Evolutionary conservation across 495 filamentous ascomycete species (phyloP).

Genomic region (Xylaria cubensis): DNA sequence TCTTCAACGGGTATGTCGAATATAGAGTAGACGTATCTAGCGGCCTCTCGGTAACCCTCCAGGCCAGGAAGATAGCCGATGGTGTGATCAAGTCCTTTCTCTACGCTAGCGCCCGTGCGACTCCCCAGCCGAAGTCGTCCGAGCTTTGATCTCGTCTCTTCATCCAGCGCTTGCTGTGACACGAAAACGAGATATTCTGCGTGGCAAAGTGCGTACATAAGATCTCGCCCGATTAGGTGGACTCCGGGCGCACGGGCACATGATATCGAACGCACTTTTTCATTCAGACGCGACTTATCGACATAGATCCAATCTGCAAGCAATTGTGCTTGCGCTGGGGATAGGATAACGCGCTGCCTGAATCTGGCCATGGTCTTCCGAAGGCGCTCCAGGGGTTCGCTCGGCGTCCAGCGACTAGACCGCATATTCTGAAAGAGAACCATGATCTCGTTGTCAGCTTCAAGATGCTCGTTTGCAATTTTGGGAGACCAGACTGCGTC

Average conservation of each 20-base stretch:
- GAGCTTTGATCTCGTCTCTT: not conserved
- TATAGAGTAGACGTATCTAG: not conserved
- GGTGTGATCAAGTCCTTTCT: not conserved
- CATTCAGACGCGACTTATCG: not conserved
- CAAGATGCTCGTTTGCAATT: not conserved
- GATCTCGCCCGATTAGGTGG: not conserved
- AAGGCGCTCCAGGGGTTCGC: not conserved
- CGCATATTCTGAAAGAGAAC: not conserved
- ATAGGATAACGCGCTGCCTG: not conserved
- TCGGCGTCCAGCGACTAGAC: not conserved
- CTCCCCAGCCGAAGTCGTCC: not conserved
- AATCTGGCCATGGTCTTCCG: not conserved
- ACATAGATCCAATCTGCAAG: not conserved
- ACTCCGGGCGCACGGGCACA: not conserved
- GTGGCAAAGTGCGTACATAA: not conserved
- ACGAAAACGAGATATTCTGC: not conserved
- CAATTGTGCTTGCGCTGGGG: not conserved
- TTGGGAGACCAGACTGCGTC: not conserved
- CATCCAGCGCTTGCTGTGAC: not conserved
- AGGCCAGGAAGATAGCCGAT: not conserved
- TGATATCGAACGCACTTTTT: not conserved
- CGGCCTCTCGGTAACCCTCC: not conserved
- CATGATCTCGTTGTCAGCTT: not conserved
- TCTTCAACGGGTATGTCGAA: not conserved
- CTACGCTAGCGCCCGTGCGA: not conserved